These are phyloP conservation scores for Baorangia bicolor DNA, from an alignment of 768 basidiomycete species.

Conservation along the genomic window DNA sequence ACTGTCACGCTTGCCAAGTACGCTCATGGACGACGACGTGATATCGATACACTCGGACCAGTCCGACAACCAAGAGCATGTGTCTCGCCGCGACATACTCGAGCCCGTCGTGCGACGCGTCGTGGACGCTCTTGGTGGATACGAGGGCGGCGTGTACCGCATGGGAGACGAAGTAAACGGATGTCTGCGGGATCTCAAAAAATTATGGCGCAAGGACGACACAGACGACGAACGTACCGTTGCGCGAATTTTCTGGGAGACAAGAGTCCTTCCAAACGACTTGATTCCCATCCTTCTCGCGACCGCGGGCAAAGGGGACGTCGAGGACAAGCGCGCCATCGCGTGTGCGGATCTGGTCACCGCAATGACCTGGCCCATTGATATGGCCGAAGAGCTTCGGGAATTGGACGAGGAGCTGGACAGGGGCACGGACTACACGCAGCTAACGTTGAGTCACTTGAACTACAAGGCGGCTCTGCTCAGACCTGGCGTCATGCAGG, in stretches of 20 bases:
- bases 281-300: slow-evolving; percentile 80
- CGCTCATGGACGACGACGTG: slow-evolving; percentile 29
- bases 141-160: slow-evolving; percentile 63
- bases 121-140: slow-evolving; percentile 78
- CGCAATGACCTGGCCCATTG: slow-evolving; percentile 99
- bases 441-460: slow-evolving; percentile 75
- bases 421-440: slow-evolving; percentile 85
- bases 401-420: slow-evolving; percentile 83
- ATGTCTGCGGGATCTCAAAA: slow-evolving; percentile 92
- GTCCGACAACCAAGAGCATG: slow-evolving; percentile 29
- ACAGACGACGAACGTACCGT: slow-evolving; percentile 96
- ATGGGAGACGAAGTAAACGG: slow-evolving; percentile 81
- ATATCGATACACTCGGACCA: slow-evolving; percentile 33
- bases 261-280: slow-evolving; percentile 84
- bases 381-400: slow-evolving; percentile 89
- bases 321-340: slow-evolving; percentile 82
- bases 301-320: slow-evolving; percentile 73
- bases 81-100: slow-evolving; percentile 52
- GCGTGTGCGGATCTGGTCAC: slow-evolving; percentile 87
- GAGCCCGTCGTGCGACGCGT: slow-evolving; percentile 70
- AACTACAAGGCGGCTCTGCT: slow-evolving; percentile 82
- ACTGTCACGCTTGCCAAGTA: slow-evolving; percentile 13
- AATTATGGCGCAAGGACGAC: slow-evolving; percentile 94
- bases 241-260: slow-evolving; percentile 88
- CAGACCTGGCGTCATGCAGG: slow-evolving; percentile 63